These are phyloP conservation scores for Saccharomyces hybrid DNA, from an alignment of 1,139 yeast species.

Conservation along the genomic window DNA sequence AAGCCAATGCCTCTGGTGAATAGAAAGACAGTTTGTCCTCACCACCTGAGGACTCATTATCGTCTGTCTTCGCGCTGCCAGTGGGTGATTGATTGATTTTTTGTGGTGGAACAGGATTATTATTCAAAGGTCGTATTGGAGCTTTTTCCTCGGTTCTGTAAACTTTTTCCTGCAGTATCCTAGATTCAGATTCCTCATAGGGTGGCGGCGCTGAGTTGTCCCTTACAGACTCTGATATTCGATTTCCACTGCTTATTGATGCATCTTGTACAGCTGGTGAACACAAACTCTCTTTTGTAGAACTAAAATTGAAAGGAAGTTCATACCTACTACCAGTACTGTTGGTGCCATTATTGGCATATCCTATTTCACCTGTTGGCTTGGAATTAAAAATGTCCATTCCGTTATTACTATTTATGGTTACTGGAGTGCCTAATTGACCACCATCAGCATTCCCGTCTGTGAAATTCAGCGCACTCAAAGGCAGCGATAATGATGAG, in stretches of 20 bases:
- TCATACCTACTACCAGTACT: not conserved
- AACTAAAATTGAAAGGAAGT: not conserved
- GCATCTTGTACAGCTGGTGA: not conserved
- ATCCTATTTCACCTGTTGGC: not conserved
- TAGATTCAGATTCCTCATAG: constrained; percentile 14
- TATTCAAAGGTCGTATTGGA: not conserved
- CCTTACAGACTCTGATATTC: constrained; percentile 2
- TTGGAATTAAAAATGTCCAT: not conserved
- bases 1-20: constrained; percentile 17
- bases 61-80: not conserved
- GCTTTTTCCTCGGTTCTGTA: constrained; percentile 12
- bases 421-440: constrained; percentile 5
- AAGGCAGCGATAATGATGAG: not conserved
- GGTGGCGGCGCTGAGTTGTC: constrained; percentile 13
- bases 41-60: not conserved
- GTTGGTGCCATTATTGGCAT: not conserved
- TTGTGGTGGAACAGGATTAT: not conserved
- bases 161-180: constrained; percentile 16
- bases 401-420: constrained; percentile 3
- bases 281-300: constrained; percentile 3
- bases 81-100: constrained; percentile 1
- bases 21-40: constrained; percentile 12
- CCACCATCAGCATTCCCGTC: not conserved
- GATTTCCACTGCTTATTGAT: not conserved
- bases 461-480: constrained; percentile 1